A percentile compares a stretch with the other conserved stretches of the same genome.
Evolutionary conservation across 306 rosid genomes (phyloP).

Genomic region (Gleditsia sinensis): DNA sequence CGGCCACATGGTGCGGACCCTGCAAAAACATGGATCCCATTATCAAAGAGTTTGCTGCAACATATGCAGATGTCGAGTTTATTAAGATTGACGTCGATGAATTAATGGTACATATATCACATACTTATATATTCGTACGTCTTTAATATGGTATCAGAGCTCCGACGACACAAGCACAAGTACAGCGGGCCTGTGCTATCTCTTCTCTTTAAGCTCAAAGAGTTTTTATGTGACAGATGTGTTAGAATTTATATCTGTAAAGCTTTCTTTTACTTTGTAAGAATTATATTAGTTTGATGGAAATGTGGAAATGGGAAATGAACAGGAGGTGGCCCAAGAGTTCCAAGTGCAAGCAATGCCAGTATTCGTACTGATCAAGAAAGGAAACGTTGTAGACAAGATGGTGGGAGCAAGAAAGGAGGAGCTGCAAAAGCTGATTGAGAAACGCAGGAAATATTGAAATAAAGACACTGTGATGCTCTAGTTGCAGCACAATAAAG

Average conservation of each 20-base stretch:
- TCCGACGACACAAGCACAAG: too few species aligned
- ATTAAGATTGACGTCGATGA: slow-evolving; percentile 75
- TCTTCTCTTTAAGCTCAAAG: too few species aligned
- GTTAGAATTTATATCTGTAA: too few species aligned
- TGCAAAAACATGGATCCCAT: slow-evolving; percentile 70
- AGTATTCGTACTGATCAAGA: slow-evolving; percentile 66
- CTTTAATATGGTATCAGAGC: too few species aligned
- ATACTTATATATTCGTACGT: not conserved
- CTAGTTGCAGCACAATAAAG: too few species aligned
- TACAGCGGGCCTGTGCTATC: too few species aligned
- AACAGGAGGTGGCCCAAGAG: slow-evolving; percentile 68
- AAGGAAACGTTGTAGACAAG: slow-evolving; percentile 58
- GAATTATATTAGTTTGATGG: not conserved
- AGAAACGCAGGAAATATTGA: slow-evolving; percentile 54
- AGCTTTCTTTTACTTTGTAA: too few species aligned
- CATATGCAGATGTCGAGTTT: slow-evolving; percentile 59
- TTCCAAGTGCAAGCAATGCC: slow-evolving; percentile 69
- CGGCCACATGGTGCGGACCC: slow-evolving; percentile 90
- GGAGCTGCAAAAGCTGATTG: slow-evolving; percentile 65
- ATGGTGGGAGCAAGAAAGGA: slow-evolving; percentile 69
- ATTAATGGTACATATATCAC: slow-evolving; percentile 40
- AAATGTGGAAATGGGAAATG: slow-evolving; percentile 8
- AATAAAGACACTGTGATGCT: too few species aligned
- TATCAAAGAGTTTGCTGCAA: slow-evolving; percentile 56
- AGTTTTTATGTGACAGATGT: too few species aligned